These are phyloP conservation scores for Tetraselmis chui DNA, from an alignment of 139 green algal genomes.

Conservation along the genomic window DNA sequence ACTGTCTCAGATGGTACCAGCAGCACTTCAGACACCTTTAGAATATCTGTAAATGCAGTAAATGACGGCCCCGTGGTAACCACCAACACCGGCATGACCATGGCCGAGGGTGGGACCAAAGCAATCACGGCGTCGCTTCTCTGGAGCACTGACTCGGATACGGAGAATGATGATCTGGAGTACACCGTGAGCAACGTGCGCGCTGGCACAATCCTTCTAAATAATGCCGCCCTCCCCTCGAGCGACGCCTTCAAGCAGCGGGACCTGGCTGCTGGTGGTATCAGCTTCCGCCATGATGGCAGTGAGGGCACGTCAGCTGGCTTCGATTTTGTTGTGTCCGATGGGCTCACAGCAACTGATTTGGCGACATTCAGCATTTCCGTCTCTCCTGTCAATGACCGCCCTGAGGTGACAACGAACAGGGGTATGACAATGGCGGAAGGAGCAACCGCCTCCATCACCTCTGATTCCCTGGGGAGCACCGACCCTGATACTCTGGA, in stretches of 20 bases:
- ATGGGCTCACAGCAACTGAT: neutral
- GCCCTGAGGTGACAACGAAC: neutral
- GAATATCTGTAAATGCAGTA: neutral
- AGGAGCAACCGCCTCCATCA: neutral
- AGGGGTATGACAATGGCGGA: neutral
- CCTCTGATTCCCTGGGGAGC: neutral
- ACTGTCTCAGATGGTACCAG: neutral
- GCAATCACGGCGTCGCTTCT: neutral
- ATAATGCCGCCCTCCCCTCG: neutral
- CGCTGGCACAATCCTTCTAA: neutral
- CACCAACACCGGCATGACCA: neutral
- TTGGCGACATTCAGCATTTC: neutral
- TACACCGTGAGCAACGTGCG: neutral
- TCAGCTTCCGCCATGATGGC: neutral
- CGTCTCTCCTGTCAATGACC: neutral
- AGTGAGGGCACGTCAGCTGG: neutral
- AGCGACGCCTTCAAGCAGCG: neutral
- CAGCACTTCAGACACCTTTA: neutral
- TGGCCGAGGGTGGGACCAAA: neutral
- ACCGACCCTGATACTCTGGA: neutral
- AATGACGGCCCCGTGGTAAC: neutral
- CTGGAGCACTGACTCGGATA: neutral
- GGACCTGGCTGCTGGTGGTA: neutral
- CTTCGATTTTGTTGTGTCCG: neutral
- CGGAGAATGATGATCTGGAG: neutral